Base-by-base conservation (phyloP, 2,329 filamentous ascomycete species). In the Alternaria tenuissima region DNA sequence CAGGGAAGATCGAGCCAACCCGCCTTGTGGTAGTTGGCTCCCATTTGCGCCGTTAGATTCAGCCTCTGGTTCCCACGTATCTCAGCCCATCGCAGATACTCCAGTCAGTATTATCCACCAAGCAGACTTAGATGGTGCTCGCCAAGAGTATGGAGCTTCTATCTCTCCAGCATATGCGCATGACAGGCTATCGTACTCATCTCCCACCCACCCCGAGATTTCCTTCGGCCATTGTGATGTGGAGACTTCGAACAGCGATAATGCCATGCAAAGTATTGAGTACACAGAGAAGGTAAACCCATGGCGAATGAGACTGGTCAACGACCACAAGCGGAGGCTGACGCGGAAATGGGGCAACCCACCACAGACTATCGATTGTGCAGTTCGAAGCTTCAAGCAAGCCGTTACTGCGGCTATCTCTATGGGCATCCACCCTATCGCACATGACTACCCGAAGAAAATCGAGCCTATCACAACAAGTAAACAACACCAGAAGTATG, bases 271-370 rank as follows among this genome's bases (percentile, higher is more conserved):
- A 5, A 14, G 20, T 12, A 14, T 18, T 14, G 42, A 44, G 9
- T n/a, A 16, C 5, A 24, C 52, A 4, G 48, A 43, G n/a, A 58
- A 58, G 20, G 47, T 49, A 42, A 38, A 55, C 51, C 32, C 39
- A 14, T 71, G 60, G 68, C 58, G 58, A 38, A 48, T 5, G 26
- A 60, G 38, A 44, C 52, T 73, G 4, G 42, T 73, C 20, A 47
- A 59, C 16, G 42, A 66, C 39, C 64, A 72, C 46, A 72, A 67
- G 55, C 54, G 43, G 36, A 65, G 61, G 24, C 48, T 68, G 28
- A 57, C 43, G 18, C 52, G 57, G 34, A 63, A 41, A 30, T 53
- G 57, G 48, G 55, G 48, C 2, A 36, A 43, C 14, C 44, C 52
- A 32, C 52, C 26, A 39, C 56, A 65, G 39, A n/a, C 43, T 22